Evolutionary conservation across 2,329 filamentous ascomycete species (phyloP).

Genomic region (Clonostachys rosea): DNA sequence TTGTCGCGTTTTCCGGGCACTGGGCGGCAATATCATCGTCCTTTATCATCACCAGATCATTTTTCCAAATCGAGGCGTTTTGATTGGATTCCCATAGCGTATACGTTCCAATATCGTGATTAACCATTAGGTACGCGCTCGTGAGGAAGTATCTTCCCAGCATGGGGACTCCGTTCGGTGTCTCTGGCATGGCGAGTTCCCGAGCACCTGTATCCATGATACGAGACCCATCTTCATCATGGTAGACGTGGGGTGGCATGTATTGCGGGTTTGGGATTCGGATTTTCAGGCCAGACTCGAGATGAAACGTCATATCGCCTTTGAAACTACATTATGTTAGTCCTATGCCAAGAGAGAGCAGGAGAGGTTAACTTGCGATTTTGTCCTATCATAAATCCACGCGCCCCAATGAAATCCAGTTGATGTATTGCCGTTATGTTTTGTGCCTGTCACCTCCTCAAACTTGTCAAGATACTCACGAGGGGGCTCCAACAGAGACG

Average conservation of each 20-base stretch:
- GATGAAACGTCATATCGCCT: conserved; percentile 18
- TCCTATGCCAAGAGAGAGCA: too few species aligned
- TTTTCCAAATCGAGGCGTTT: conserved; percentile 3
- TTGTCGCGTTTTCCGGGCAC: too few species aligned
- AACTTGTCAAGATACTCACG: conserved; percentile 10
- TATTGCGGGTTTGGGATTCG: conserved; percentile 20
- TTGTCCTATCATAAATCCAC: conserved; percentile 4
- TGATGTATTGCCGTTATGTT: conserved; percentile 1
- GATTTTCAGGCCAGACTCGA: conserved; percentile 17
- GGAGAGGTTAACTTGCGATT: conserved; percentile 7
- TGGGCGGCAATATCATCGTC: too few species aligned
- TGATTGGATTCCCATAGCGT: conserved; percentile 27
- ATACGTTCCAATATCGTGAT: conserved; percentile 21
- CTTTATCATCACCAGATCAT: too few species aligned
- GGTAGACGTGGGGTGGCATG: conserved; percentile 16
- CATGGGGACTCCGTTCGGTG: conserved; percentile 10
- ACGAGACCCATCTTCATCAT: conserved; percentile 16
- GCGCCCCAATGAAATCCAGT: conserved; percentile 11
- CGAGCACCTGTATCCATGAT: conserved; percentile 5
- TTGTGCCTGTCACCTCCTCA: conserved; percentile 6
- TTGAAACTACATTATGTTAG: too few species aligned
- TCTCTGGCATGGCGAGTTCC: conserved; percentile 15
- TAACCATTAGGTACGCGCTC: conserved; percentile 26
- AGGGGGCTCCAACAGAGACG: conserved; percentile 19
- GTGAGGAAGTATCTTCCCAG: conserved; percentile 26